These are phyloP conservation scores for Acanthamoeba sp. DNA, from an alignment of 208 protist species.

Conservation along the genomic window DNA sequence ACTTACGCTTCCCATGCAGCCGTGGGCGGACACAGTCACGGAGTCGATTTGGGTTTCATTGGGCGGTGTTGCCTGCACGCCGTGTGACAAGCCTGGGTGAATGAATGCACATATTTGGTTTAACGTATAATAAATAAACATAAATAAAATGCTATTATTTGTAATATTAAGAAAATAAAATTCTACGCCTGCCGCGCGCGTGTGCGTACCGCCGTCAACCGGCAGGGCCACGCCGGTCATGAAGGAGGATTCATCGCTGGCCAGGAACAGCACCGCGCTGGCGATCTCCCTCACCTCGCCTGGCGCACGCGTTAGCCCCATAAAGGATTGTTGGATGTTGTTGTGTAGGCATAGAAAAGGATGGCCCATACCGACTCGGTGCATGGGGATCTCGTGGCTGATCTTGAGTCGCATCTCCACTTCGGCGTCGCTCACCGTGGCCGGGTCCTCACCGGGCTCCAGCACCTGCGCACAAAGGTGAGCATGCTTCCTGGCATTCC, in stretches of 20 bases:
- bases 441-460: slow-evolving; percentile 64
- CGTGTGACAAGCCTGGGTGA: neutral
- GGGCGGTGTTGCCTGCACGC: slow-evolving; percentile 27
- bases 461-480: no score
- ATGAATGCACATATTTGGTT: neutral
- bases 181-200: neutral
- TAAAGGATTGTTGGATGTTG: no score
- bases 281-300: slow-evolving; percentile 61
- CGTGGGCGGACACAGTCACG: no score
- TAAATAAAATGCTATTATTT: neutral
- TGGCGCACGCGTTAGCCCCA: neutral
- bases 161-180: neutral
- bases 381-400: slow-evolving; percentile 76
- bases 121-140: neutral
- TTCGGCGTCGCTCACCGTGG: slow-evolving; percentile 25
- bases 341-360: no score
- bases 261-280: slow-evolving; percentile 73
- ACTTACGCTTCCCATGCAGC: no score
- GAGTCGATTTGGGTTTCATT: no score
- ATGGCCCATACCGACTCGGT: neutral
- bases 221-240: slow-evolving; percentile 65
- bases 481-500: no score
- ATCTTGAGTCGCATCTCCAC: slow-evolving; percentile 57
- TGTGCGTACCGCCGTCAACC: slow-evolving; percentile 69
- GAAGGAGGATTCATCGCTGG: slow-evolving; percentile 69